Base-by-base conservation (phyloP, 1,284 basidiomycete genomes). In the Cryptococcus sp. region DNA sequence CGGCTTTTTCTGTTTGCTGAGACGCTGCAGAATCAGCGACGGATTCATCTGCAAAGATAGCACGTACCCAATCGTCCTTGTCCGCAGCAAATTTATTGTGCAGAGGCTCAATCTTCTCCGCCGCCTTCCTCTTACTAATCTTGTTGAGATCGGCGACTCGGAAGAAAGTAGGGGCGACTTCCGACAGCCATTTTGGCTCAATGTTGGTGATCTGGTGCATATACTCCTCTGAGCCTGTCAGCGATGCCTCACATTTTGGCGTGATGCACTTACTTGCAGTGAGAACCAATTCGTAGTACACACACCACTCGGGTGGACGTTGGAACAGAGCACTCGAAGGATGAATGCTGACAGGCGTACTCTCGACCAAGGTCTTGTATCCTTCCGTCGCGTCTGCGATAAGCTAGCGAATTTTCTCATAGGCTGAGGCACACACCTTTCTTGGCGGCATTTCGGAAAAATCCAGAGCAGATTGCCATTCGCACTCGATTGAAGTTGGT, bases 291-390 rank as follows among this genome's bases (percentile, higher is more conserved):
- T 86, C 85, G 72, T 86, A 82, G 70, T 86, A 87, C 57, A 87
- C 79, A 52, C 80, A 78, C 81, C 83, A 86, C 69, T 87, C 84
- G 0, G 85, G 84, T 19, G 87, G 86, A 33, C 92, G 83, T 71
- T 97, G 97, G 80, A 98, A 98, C 19, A 99, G 77, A 7, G 92
- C 87, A n/a, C 87, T 91, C 0, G 90, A 94, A 1, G 94, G 94
- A 74, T 98, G 94, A 52, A 98, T 91, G 74, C 93, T 97, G 35
- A 99, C 93, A 0, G 92, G 93, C 14, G 94, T 95, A 40, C 93
- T 91, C 58, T 98, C 94, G 1, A 97, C 92, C 5, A 98, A 81
- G 0, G 91, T 95, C 75, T 97, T 97, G 79, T 97, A 99, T n/a
- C 93, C 87, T 74, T 74, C 72, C 7, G 65, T 64, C 0, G 72